phyloP scores from a whole-genome alignment of 1,284 basidiomycete genomes.

The Bjerkandera adusta region DNA sequence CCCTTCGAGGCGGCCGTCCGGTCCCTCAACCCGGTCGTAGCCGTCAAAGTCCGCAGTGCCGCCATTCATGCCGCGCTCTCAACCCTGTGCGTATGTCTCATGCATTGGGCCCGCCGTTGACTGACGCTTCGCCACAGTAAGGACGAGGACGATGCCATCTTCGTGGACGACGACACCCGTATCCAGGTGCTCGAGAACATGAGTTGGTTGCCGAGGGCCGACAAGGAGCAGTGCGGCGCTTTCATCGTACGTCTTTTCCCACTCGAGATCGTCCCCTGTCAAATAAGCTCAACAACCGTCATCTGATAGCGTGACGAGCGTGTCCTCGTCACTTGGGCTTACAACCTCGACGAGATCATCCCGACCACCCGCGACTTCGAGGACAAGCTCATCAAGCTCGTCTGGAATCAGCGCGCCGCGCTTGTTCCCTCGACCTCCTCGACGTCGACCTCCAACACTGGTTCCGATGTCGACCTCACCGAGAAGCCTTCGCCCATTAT shows the following conservation, averaged over 20 bases:
- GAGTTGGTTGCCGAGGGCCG: slow-evolving; percentile 58
- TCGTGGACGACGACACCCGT: slow-evolving; percentile 54
- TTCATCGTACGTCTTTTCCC: slow-evolving; percentile 56
- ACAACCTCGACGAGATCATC: slow-evolving; percentile 69
- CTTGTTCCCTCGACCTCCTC: slow-evolving; percentile 36
- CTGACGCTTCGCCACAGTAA: slow-evolving; percentile 39
- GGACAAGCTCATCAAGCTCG: slow-evolving; percentile 75
- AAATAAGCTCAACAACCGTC: slow-evolving; percentile 7
- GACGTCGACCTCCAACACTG: slow-evolving; percentile 37
- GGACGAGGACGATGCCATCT: slow-evolving; percentile 49
- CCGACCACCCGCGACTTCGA: slow-evolving; percentile 66
- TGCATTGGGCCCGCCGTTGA: too few relatives aligned
- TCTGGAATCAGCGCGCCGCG: slow-evolving; percentile 61
- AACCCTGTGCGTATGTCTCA: slow-evolving; percentile 58
- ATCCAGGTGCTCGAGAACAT: slow-evolving; percentile 70
- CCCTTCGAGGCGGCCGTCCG: slow-evolving; percentile 72
- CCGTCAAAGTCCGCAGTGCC: slow-evolving; percentile 75
- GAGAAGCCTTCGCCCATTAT: slow-evolving; percentile 38
- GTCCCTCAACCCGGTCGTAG: slow-evolving; percentile 73
- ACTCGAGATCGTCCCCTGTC: neutral
- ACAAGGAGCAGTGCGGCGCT: slow-evolving; percentile 81
- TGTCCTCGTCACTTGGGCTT: slow-evolving; percentile 75
- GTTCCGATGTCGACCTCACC: slow-evolving; percentile 51
- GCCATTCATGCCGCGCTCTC: slow-evolving; percentile 75
- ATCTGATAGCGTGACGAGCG: slow-evolving; percentile 61